Evolutionary conservation across 352 stramenopile species (phyloP).

Genomic region (Globisporangium recalcitrans): DNA sequence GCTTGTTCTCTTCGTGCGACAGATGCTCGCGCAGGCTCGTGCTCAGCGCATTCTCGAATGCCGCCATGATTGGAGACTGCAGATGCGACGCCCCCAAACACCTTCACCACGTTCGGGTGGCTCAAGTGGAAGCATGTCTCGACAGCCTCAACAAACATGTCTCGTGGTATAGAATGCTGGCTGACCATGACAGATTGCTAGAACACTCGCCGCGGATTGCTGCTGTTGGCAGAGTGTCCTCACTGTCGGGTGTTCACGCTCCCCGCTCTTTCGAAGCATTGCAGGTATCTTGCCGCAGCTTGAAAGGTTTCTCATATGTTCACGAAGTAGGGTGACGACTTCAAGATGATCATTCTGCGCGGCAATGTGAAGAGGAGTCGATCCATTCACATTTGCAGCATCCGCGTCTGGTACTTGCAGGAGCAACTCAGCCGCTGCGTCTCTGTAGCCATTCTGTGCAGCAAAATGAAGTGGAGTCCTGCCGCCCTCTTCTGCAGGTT

Average conservation of each 20-base stretch:
- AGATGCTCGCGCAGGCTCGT: neutral
- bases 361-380: neutral
- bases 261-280: no score
- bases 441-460: neutral
- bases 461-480: neutral
- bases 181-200: neutral
- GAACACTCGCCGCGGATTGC: neutral
- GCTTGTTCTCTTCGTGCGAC: neutral
- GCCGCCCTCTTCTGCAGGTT: neutral
- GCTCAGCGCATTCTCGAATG: neutral
- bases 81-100: conserved; percentile 1
- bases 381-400: neutral
- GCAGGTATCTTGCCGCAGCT: no score
- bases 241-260: neutral
- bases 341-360: neutral
- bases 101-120: conserved; percentile 6
- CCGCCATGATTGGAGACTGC: neutral
- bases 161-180: neutral
- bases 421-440: neutral
- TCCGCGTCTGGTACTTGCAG: neutral
- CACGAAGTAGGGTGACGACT: no score
- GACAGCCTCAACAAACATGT: neutral
- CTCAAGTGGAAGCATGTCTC: neutral
- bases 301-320: no score
- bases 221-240: neutral